Evolutionary conservation across 179 eudicot species (phyloP).

Genomic region (Spinacia oleracea): DNA sequence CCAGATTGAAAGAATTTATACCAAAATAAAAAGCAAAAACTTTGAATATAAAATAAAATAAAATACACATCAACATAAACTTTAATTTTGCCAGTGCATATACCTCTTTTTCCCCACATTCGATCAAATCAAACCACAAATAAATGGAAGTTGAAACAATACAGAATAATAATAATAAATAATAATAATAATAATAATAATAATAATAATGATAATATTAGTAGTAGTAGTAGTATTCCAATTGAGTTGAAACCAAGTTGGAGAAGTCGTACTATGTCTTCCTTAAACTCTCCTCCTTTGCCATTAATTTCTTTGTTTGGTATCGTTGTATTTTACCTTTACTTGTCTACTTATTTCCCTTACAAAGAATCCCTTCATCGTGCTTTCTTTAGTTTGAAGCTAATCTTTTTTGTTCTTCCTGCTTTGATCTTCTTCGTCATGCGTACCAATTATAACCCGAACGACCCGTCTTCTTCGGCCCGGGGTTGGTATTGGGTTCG

Average conservation of each 20-base stretch:
- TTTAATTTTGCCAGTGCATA: slow-evolving; percentile 18
- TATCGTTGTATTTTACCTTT: slow-evolving; percentile 39
- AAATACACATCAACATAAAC: not conserved
- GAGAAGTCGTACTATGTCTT: slow-evolving; percentile 33
- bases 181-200: not conserved
- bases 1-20: slow-evolving; percentile 10
- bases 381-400: slow-evolving; percentile 28
- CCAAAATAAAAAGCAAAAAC: not conserved
- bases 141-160: too few relatives aligned
- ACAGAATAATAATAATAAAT: not conserved
- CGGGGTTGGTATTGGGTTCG: slow-evolving; percentile 22
- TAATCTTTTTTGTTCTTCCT: slow-evolving; percentile 36
- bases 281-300: slow-evolving; percentile 41
- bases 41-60: not conserved
- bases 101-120: not conserved
- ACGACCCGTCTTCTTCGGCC: not conserved
- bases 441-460: slow-evolving; percentile 7
- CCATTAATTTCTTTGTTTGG: slow-evolving; percentile 43
- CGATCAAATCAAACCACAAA: not conserved
- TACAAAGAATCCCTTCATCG: slow-evolving; percentile 33
- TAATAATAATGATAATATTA: not conserved
- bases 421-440: slow-evolving; percentile 32
- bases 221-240: slow-evolving; percentile 15
- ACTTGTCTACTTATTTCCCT: slow-evolving; percentile 31
- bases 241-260: slow-evolving; percentile 34